Conservation (phyloP, 768 basidiomycete genomes). For the Ramaria rubella region DNA sequence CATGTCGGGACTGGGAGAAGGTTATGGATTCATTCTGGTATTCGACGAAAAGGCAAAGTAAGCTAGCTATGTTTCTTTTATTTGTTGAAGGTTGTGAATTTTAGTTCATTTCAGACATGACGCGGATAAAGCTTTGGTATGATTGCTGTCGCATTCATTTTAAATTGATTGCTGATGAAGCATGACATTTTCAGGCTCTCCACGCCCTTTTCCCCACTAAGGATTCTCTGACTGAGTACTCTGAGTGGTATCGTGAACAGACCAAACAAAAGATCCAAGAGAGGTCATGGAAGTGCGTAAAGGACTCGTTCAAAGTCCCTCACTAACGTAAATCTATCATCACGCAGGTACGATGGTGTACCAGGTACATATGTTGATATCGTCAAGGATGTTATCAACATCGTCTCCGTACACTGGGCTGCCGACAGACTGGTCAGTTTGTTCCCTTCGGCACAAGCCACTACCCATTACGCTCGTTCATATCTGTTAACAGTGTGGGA, state of each 20-base stretch:
- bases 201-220: slow-evolving; percentile 34
- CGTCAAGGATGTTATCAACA: slow-evolving; percentile 43
- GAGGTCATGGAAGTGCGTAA: slow-evolving; percentile 15
- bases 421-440: slow-evolving; percentile 32
- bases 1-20: slow-evolving; percentile 23
- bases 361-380: slow-evolving; percentile 39
- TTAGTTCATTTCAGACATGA: too few species aligned
- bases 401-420: slow-evolving; percentile 35
- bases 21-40: slow-evolving; percentile 33
- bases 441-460: not conserved
- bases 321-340: slow-evolving; percentile 5
- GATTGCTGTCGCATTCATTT: not conserved
- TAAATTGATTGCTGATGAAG: not conserved
- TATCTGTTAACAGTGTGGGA: slow-evolving; percentile 32
- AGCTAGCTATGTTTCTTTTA: too few species aligned
- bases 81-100: too few species aligned
- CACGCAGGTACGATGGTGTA: slow-evolving; percentile 28
- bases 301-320: too few species aligned
- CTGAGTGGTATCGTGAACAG: slow-evolving; percentile 25
- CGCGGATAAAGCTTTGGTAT: slow-evolving; percentile 22
- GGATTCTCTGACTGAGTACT: slow-evolving; percentile 25
- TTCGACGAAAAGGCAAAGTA: slow-evolving; percentile 32
- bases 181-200: slow-evolving; percentile 13
- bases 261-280: slow-evolving; percentile 27
- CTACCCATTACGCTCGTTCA: too few species aligned